Evolutionary conservation across 2,329 filamentous ascomycete genomes (phyloP).

Genomic region (Drechslerella coelobrocha): DNA sequence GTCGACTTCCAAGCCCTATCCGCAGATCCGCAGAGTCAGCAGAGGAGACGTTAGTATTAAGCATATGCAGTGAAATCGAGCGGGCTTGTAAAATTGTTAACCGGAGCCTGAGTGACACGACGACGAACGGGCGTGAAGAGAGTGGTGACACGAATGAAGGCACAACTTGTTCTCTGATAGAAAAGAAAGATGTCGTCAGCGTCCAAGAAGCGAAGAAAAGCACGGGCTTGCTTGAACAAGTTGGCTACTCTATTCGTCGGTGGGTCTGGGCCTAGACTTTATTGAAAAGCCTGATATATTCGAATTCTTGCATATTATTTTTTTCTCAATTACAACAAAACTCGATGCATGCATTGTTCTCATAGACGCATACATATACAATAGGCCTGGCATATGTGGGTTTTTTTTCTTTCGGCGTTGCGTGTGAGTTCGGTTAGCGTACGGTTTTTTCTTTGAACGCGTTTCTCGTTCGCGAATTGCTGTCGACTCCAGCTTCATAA

Average conservation of each 20-base stretch:
- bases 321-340: not conserved
- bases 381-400: not conserved
- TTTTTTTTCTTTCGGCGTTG: slow-evolving; percentile 4
- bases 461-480: slow-evolving; percentile 3
- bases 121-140: slow-evolving; percentile 8
- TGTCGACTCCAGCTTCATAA: slow-evolving; percentile 23
- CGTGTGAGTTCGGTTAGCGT: not conserved
- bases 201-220: slow-evolving; percentile 83
- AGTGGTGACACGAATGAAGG: slow-evolving; percentile 56
- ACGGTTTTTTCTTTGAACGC: not conserved
- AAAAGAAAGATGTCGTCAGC: slow-evolving; percentile 76
- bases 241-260: slow-evolving; percentile 91
- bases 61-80: slow-evolving; percentile 43
- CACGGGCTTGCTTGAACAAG: slow-evolving; percentile 82
- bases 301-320: slow-evolving; percentile 1
- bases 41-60: slow-evolving; percentile 60
- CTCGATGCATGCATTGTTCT: slow-evolving; percentile 5
- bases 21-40: slow-evolving; percentile 57
- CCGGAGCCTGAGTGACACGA: slow-evolving; percentile 11
- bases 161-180: slow-evolving; percentile 59
- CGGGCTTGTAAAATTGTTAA: slow-evolving; percentile 45
- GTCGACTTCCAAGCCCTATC: slow-evolving; percentile 41
- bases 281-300: not conserved
- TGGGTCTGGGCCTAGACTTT: slow-evolving; percentile 72
- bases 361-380: not conserved